Evolutionary conservation across 2,329 filamentous ascomycete species (phyloP), one percentile per base, ranked within the genome.

Genomic region (Botryosphaeria dothidea): DNA sequence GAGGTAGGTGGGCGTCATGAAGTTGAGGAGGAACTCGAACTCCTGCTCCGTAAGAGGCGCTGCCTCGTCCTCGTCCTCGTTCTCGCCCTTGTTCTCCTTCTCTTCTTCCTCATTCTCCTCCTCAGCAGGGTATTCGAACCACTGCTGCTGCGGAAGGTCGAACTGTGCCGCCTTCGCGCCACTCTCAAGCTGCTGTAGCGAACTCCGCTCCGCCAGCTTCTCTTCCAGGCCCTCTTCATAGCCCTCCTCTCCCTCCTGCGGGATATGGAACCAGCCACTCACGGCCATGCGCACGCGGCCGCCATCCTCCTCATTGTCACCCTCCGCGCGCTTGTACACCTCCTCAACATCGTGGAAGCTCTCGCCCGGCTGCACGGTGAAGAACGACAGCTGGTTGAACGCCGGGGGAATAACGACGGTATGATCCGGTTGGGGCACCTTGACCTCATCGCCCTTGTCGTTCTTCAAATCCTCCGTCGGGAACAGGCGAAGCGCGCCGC

Each of bases 331-430:
- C 75, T 91, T 88, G 79, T 97, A 98, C 4, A 99, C 95, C 80
- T 99, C 95, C 80, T 98, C 94, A 64, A 99, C 95, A 76, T 99
- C 95, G 79, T 99, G 95, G 79, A 98, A 99, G 77, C 94, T 98
- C 84, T 97, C 90, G n/a, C 95, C 95, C 0, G 95, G 95, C 80
- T 97, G 93, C 6, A 99, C 96, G 19, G 93, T 93, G 78, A 99
- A 99, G 85, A 99, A 99, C 71, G 92, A 95, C 66, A 99, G 85
- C 81, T 99, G 95, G 78, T 98, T 97, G 88, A 94, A 99, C 0
- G 93, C 92, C 0, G 95, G 95, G 0, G 95, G 93, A 66, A 99
- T 97, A 46, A 89, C 86, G 72, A 96, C 90, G 70, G 85, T 88
- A 72, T 88, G 88, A 71, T 97, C 91, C 0, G 94, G 89, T 65